phyloP scores from a whole-genome alignment of 2,329 filamentous ascomycete species.

The Hypoxylon rubiginosum region DNA sequence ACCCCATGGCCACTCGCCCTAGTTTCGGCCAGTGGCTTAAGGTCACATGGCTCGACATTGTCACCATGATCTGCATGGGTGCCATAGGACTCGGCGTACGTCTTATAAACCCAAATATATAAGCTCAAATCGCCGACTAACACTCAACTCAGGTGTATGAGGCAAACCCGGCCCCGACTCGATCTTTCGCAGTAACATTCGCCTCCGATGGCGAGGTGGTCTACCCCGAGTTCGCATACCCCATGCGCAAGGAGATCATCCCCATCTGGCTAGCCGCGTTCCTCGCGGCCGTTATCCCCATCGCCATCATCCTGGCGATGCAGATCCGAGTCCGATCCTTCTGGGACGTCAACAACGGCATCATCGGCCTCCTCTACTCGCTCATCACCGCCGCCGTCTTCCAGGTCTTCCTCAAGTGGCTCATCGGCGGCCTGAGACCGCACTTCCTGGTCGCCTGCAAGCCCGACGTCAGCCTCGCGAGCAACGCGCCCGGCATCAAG shows the following conservation, averaged over 20 bases:
- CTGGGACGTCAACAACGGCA: conserved; percentile 79
- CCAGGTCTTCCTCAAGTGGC: conserved; percentile 81
- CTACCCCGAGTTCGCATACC: conserved; percentile 78
- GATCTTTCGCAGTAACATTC: conserved; percentile 79
- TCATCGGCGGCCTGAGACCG: conserved; percentile 79
- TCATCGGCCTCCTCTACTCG: conserved; percentile 77
- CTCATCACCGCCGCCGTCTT: conserved; percentile 80
- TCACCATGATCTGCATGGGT: conserved; percentile 76
- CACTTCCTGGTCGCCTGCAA: conserved; percentile 80
- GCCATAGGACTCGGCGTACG: conserved; percentile 75
- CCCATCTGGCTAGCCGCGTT: conserved; percentile 79
- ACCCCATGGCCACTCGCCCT: conserved; percentile 65
- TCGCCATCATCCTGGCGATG: conserved; percentile 73
- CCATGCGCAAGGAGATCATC: conserved; percentile 76
- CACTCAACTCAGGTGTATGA: conserved; percentile 66
- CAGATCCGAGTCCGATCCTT: conserved; percentile 77
- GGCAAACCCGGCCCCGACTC: conserved; percentile 73
- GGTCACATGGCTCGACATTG: conserved; percentile 74
- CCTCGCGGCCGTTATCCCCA: conserved; percentile 74
- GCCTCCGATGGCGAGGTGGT: conserved; percentile 75
- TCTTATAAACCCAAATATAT: conserved; percentile 18
- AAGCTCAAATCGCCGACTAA: neutral
- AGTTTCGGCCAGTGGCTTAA: conserved; percentile 79
- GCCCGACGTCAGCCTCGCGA: conserved; percentile 64
- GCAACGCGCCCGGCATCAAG: conserved; percentile 57